These are phyloP conservation scores for Fragosphaeria purpurea DNA, from an alignment of 2,329 filamentous ascomycete species.

Conservation along the genomic window DNA sequence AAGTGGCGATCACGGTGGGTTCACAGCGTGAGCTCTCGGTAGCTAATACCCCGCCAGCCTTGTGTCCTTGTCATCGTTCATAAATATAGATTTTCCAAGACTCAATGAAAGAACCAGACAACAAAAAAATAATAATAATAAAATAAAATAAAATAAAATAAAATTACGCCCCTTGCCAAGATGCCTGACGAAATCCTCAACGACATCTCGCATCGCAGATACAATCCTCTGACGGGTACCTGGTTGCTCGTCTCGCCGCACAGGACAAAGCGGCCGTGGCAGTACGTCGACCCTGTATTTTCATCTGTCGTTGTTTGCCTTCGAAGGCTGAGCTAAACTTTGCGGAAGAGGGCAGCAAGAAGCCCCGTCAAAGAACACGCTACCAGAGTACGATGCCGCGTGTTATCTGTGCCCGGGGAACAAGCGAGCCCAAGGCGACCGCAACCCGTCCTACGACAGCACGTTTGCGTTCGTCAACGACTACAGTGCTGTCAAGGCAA, in stretches of 20 bases:
- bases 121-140: too few species aligned
- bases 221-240: slow-evolving; percentile 79
- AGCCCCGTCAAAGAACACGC: slow-evolving; percentile 51
- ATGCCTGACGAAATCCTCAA: slow-evolving; percentile 75
- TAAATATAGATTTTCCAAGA: too few species aligned
- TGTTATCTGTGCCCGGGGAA: slow-evolving; percentile 96
- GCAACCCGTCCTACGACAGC: slow-evolving; percentile 74
- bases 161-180: too few species aligned
- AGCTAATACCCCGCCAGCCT: too few species aligned
- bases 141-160: too few species aligned
- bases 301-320: not conserved
- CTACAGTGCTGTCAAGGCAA: slow-evolving; percentile 91
- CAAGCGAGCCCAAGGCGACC: slow-evolving; percentile 73
- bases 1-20: too few species aligned
- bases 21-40: too few species aligned
- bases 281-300: slow-evolving; percentile 52
- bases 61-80: too few species aligned
- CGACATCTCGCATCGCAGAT: slow-evolving; percentile 93
- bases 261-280: slow-evolving; percentile 94
- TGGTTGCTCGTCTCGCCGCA: slow-evolving; percentile 95
- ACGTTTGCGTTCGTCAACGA: slow-evolving; percentile 97
- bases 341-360: slow-evolving; percentile 63
- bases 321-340: not conserved
- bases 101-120: too few species aligned
- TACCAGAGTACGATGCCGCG: slow-evolving; percentile 75